Conservation (phyloP, 176 grass and related monocot genomes). For the Oryza longistaminata region DNA sequence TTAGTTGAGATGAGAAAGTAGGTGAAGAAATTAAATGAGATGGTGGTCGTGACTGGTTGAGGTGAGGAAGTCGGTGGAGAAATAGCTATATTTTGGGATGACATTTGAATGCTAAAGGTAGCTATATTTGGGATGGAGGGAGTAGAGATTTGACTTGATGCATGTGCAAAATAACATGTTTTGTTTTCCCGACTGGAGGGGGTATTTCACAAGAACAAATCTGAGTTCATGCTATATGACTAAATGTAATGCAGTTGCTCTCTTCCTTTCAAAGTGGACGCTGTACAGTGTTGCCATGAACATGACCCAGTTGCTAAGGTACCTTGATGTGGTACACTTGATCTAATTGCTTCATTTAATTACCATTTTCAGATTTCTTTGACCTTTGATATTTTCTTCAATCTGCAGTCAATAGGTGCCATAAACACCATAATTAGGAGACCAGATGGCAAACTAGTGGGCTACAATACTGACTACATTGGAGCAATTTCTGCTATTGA, state of each 20-base stretch:
- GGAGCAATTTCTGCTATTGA: slow-evolving; percentile 99
- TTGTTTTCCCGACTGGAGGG: background rate
- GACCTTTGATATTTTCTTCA: slow-evolving; percentile 32
- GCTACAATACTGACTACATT: slow-evolving; percentile 95
- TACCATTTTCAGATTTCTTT: slow-evolving; percentile 36
- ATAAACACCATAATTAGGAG: slow-evolving; percentile 88
- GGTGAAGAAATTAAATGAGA: no score
- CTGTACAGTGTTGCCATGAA: slow-evolving; percentile 73
- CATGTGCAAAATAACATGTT: background rate
- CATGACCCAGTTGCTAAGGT: slow-evolving; percentile 91
- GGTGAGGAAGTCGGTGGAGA: no score
- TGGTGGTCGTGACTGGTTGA: no score
- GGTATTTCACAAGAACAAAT: slow-evolving; percentile 5
- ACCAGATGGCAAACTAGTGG: slow-evolving; percentile 80
- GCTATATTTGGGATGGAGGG: no score
- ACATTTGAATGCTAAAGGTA: no score
- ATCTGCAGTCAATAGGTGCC: slow-evolving; percentile 85
- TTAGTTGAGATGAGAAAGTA: no score
- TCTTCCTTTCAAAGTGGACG: slow-evolving; percentile 92
- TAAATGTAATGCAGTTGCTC: slow-evolving; percentile 62
- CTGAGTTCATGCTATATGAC: slow-evolving; percentile 33
- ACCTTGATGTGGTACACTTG: slow-evolving; percentile 28
- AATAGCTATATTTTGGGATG: no score
- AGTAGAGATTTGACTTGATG: background rate
- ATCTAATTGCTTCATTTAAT: slow-evolving; percentile 19